Evolutionary conservation across 1,284 basidiomycete genomes (phyloP).

Genomic region (Melampsora americana): DNA sequence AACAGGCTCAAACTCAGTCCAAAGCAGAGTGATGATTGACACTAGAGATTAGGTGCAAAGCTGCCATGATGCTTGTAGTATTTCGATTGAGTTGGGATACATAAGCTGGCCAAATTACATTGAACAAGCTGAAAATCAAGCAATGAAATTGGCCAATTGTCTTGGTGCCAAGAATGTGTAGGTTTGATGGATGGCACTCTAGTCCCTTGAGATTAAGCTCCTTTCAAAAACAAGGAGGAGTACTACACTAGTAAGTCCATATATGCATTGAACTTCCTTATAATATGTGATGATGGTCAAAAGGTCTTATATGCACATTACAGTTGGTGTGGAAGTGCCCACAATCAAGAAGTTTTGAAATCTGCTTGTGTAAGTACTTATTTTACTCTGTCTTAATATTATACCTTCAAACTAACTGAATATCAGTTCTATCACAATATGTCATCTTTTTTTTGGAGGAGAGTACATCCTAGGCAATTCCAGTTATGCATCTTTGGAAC

Average conservation of each 20-base stretch:
- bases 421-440: not conserved
- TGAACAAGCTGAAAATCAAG: too few species aligned
- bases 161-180: constrained; percentile 1
- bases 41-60: too few species aligned
- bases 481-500: not conserved
- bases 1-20: too few species aligned
- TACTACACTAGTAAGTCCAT: too few species aligned
- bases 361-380: not conserved
- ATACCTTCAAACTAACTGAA: not conserved
- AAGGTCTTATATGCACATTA: not conserved
- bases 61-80: too few species aligned
- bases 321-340: constrained; percentile 22
- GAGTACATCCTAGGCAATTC: constrained; percentile 15
- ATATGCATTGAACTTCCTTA: not conserved
- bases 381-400: too few species aligned
- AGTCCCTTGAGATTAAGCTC: not conserved
- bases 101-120: too few species aligned
- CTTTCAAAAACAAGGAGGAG: too few species aligned
- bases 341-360: constrained; percentile 9
- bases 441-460: not conserved
- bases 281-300: constrained; percentile 9
- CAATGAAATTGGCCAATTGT: too few species aligned
- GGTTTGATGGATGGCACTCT: constrained; percentile 8
- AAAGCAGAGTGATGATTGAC: too few species aligned
- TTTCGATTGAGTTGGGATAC: too few species aligned